Conservation (phyloP, 352 stramenopile genomes). For the Pythium grandisporangium region DNA sequence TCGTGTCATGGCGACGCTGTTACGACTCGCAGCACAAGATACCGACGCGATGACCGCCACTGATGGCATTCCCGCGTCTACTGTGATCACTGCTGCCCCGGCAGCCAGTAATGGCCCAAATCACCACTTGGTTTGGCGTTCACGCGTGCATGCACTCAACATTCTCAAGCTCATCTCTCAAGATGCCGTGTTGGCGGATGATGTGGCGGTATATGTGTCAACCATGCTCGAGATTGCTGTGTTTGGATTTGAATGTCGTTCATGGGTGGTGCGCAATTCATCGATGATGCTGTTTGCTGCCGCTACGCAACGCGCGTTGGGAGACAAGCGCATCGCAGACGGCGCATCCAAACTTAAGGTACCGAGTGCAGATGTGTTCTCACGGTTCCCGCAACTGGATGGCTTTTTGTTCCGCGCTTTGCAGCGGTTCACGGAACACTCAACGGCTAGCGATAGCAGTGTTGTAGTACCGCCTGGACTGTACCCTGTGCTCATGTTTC, state of each 20-base stretch:
- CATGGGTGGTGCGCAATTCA: conserved; percentile 86
- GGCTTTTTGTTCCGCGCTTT: conserved; percentile 52
- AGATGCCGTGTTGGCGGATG: conserved; percentile 79
- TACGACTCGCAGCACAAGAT: conserved; percentile 53
- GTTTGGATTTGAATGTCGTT: conserved; percentile 74
- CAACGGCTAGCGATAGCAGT: not conserved
- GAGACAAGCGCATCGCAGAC: conserved; percentile 79
- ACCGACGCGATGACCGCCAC: conserved; percentile 31
- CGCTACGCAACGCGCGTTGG: conserved; percentile 65
- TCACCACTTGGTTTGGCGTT: conserved; percentile 58
- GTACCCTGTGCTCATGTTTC: conserved; percentile 70
- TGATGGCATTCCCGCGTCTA: too few species aligned
- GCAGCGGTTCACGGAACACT: conserved; percentile 20
- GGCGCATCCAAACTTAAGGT: conserved; percentile 50
- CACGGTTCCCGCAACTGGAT: conserved; percentile 61
- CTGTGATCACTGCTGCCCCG: too few species aligned
- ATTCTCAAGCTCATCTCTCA: conserved; percentile 88
- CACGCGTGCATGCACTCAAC: conserved; percentile 81
- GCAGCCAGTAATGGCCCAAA: conserved; percentile 14
- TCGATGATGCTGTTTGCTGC: conserved; percentile 90
- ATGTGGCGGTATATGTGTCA: conserved; percentile 77
- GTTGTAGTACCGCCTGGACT: conserved; percentile 42
- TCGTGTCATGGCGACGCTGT: conserved; percentile 56
- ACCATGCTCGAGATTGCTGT: conserved; percentile 79
- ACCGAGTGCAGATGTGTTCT: conserved; percentile 67